Percentiles rank a stretch among this genome's conserved stretches.
Evolutionary conservation across 495 filamentous ascomycete species (phyloP).

Genomic region (Aspergillus hancockii): DNA sequence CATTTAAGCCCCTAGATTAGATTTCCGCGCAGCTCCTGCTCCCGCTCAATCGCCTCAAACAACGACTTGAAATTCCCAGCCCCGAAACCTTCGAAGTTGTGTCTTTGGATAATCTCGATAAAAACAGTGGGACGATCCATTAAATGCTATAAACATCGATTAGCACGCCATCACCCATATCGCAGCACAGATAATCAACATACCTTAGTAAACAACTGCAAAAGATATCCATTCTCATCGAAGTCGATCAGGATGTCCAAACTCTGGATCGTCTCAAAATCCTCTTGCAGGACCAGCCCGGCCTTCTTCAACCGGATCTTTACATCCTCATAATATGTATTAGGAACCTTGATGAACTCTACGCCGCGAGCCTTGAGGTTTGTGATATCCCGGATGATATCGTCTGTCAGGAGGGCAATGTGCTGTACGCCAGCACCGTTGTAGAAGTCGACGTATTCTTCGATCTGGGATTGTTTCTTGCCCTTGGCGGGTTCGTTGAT

Average conservation of each 20-base stretch:
- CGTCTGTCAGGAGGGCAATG: constrained; percentile 76
- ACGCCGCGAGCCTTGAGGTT: constrained; percentile 78
- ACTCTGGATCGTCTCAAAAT: constrained; percentile 68
- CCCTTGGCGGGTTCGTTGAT: constrained; percentile 93
- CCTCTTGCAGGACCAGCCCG: constrained; percentile 62
- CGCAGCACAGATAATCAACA: constrained; percentile 9
- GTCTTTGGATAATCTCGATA: constrained; percentile 88
- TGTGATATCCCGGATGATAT: constrained; percentile 74
- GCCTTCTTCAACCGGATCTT: constrained; percentile 59
- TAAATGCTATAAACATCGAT: constrained; percentile 56
- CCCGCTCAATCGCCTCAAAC: constrained; percentile 90
- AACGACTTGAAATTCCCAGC: constrained; percentile 94
- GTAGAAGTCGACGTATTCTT: constrained; percentile 90
- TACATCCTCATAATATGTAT: constrained; percentile 81
- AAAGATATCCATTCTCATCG: constrained; percentile 81
- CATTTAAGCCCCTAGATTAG: constrained; percentile 39
- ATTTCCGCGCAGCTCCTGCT: constrained; percentile 83
- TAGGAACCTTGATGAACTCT: constrained; percentile 84
- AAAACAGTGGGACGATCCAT: constrained; percentile 94
- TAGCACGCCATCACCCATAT: constrained; percentile 17
- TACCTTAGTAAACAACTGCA: constrained; percentile 84
- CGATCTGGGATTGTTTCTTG: constrained; percentile 85
- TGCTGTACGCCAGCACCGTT: constrained; percentile 86
- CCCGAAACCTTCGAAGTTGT: constrained; percentile 85
- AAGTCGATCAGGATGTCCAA: constrained; percentile 90